phyloP scores from a whole-genome alignment of 768 basidiomycete species.

The Russula abietina region DNA sequence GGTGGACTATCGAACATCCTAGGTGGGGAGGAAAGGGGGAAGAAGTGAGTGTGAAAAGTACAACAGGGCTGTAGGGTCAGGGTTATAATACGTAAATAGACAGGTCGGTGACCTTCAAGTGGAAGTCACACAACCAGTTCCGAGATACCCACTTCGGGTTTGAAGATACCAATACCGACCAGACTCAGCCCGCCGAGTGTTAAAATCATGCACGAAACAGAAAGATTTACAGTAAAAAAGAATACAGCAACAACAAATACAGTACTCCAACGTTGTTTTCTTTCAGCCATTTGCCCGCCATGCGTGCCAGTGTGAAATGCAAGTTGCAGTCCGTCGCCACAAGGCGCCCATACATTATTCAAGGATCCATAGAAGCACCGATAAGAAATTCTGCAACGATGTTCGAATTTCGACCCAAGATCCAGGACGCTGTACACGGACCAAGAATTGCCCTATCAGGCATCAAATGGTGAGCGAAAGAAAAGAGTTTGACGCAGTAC shows the following conservation, averaged over 20 bases:
- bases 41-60: neutral
- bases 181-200: too few species aligned
- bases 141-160: too few species aligned
- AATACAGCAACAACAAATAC: neutral
- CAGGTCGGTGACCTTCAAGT: too few species aligned
- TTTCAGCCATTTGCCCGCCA: neutral
- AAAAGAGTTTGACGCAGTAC: neutral
- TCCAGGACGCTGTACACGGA: neutral
- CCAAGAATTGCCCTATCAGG: neutral
- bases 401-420: neutral
- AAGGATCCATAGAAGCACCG: neutral
- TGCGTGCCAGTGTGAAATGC: slow-evolving; percentile 2
- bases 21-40: too few species aligned
- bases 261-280: neutral
- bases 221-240: neutral
- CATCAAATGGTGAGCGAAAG: neutral
- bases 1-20: slow-evolving; percentile 12
- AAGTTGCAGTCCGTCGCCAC: neutral
- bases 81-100: slow-evolving; percentile 3
- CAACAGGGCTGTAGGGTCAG: neutral
- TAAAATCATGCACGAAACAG: too few species aligned
- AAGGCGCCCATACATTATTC: neutral
- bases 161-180: too few species aligned
- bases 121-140: too few species aligned
- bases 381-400: neutral